Conservation (phyloP, 352 stramenopile genomes). For the Globisporangium takayamanum region DNA sequence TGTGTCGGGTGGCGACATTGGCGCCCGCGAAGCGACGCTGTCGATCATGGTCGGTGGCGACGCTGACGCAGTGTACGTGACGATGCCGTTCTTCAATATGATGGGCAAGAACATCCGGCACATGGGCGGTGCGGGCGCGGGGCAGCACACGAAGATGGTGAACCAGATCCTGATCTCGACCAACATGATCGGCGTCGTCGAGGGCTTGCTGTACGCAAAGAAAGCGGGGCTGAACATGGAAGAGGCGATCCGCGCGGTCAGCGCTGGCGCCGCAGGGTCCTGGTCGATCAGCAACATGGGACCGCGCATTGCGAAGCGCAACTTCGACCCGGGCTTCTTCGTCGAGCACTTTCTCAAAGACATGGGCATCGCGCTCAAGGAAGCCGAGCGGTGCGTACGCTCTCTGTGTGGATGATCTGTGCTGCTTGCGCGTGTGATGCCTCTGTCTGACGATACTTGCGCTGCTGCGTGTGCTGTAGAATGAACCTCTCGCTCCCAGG, state of each 20-base stretch:
- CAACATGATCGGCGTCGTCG: slow-evolving; percentile 87
- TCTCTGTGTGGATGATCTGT: background rate
- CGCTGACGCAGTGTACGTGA: slow-evolving; percentile 65
- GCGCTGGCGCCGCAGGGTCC: slow-evolving; percentile 76
- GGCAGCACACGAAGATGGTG: slow-evolving; percentile 90
- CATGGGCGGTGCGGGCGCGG: slow-evolving; percentile 77
- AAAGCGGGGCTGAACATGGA: slow-evolving; percentile 83
- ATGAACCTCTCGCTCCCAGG: slow-evolving; percentile 86
- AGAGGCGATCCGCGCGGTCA: slow-evolving; percentile 83
- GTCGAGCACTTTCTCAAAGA: slow-evolving; percentile 91
- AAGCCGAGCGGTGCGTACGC: slow-evolving; percentile 50
- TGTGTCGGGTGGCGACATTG: slow-evolving; percentile 85
- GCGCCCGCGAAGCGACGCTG: slow-evolving; percentile 78
- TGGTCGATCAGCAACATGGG: slow-evolving; percentile 90
- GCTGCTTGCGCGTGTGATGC: background rate
- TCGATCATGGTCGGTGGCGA: slow-evolving; percentile 91
- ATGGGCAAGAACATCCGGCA: slow-evolving; percentile 89
- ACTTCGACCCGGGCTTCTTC: slow-evolving; percentile 89
- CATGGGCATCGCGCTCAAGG: slow-evolving; percentile 86
- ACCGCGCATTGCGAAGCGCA: slow-evolving; percentile 79
- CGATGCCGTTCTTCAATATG: slow-evolving; percentile 83
- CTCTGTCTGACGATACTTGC: background rate
- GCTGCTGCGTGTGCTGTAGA: slow-evolving; percentile 15
- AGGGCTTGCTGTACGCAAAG: slow-evolving; percentile 86
- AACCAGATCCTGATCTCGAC: slow-evolving; percentile 89